These are phyloP conservation scores for Sistotremastrum suecicum DNA, from an alignment of 768 basidiomycete genomes.

Conservation along the genomic window DNA sequence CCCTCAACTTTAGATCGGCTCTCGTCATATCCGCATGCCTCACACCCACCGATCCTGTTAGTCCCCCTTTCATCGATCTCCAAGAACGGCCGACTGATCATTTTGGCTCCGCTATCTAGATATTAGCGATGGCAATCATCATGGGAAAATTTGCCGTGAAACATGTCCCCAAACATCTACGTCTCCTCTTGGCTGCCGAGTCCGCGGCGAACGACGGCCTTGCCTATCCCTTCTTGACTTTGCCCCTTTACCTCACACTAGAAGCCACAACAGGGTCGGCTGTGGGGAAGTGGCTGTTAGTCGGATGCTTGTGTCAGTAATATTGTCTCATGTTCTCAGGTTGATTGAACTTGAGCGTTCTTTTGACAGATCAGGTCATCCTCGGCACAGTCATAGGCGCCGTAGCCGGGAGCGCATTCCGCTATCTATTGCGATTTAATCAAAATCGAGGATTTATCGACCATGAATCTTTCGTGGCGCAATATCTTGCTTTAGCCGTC, in stretches of 20 bases:
- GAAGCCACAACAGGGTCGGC: slow-evolving; percentile 50
- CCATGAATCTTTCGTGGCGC: slow-evolving; percentile 80
- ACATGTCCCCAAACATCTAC: slow-evolving; percentile 61
- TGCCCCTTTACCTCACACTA: slow-evolving; percentile 75
- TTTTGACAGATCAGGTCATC: slow-evolving; percentile 55
- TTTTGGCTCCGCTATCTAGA: no score
- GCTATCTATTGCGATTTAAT: slow-evolving; percentile 57
- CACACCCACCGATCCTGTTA: slow-evolving; percentile 77
- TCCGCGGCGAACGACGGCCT: slow-evolving; percentile 94
- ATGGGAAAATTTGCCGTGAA: slow-evolving; percentile 49
- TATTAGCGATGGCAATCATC: no score
- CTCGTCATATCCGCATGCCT: slow-evolving; percentile 82
- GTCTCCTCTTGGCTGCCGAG: slow-evolving; percentile 75
- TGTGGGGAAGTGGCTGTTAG: slow-evolving; percentile 71
- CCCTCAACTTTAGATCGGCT: slow-evolving; percentile 54
- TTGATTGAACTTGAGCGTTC: background rate
- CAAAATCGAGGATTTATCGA: slow-evolving; percentile 53
- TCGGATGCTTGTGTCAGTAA: slow-evolving; percentile 61
- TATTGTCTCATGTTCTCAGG: background rate
- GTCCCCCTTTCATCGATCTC: no score
- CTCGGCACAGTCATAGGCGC: slow-evolving; percentile 61
- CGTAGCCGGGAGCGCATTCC: slow-evolving; percentile 30
- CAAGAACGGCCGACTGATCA: no score
- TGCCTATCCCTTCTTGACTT: slow-evolving; percentile 81
- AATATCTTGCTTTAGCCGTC: slow-evolving; percentile 60